Base-by-base conservation (phyloP, 2,329 filamentous ascomycete genomes). In the Colletotrichum lini region DNA sequence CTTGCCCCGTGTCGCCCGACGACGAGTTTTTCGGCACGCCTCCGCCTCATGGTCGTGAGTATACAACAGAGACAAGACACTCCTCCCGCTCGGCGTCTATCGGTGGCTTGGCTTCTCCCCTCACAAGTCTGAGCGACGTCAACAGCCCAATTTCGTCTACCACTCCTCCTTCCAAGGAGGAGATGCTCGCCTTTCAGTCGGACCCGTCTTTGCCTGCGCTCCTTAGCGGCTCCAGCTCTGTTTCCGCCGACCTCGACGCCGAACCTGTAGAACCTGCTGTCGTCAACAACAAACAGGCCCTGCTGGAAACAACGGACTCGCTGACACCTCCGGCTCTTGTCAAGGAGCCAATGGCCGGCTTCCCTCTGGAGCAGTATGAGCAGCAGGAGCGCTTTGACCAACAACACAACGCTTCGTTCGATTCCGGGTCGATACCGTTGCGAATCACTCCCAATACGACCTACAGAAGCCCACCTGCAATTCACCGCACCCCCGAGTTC, bases 161-260 rank as follows among this genome's bases (percentile, higher is more conserved):
- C 63, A 82, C 82, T 53, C 78, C 78, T 8, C 79, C 81, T 5
- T 80, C 80, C 26, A 83, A 83, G 71, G 85, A 86, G 7, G 82
- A 84, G 10, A 86, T 87, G 75, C 76, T 87, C 18, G 83, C 82
- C 3, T 91, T 90, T 77, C 88, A 88, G 66, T 92, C 90, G 3
- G 90, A 92, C 63, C 90, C 89, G 0, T 92, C 90, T 6, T 80
- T 92, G 3, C 90, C 90, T 13, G 89, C 90, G 8, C 81, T 92
- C 9, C 82, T 92, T 13, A 92, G 90, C 67, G 88, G 90, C 13
- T 88, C 89, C 10, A 91, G 89, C 76, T 92, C 90, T 2, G 85
- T 91, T 12, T 92, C 89, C 16, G 89, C 88, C 1, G 90, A 91
- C 74, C 82, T 87, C 26, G 90, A 92, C 73, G 88, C 86, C 1